Percentiles rank a stretch among this genome's conserved stretches.
phyloP scores from a whole-genome alignment of 768 basidiomycete genomes.

The Amanita phalloides region DNA sequence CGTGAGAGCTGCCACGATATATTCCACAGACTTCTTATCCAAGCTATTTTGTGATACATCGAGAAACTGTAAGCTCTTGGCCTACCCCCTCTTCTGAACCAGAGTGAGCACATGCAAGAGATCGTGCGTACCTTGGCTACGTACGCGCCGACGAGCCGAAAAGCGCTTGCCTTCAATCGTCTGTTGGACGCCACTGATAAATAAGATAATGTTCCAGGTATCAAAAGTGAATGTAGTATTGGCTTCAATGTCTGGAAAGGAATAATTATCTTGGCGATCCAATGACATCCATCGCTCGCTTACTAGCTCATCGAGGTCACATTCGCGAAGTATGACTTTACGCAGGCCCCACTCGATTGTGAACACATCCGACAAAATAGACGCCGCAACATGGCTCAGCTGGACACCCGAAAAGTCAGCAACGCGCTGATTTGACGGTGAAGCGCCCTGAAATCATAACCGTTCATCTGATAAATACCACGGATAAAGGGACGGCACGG shows the following conservation, averaged over 20 bases:
- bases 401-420: conserved; percentile 77
- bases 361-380: conserved; percentile 84
- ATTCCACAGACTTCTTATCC: conserved; percentile 81
- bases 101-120: not conserved
- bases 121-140: conserved; percentile 45
- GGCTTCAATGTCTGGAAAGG: conserved; percentile 65
- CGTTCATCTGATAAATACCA: not conserved
- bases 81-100: conserved; percentile 27
- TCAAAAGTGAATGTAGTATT: conserved; percentile 81
- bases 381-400: conserved; percentile 57
- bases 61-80: conserved; percentile 70
- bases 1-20: conserved; percentile 60
- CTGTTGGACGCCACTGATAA: conserved; percentile 83
- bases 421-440: conserved; percentile 47
- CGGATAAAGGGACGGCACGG: conserved; percentile 8
- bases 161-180: conserved; percentile 66
- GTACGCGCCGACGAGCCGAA: conserved; percentile 73
- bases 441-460: conserved; percentile 30
- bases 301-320: conserved; percentile 79
- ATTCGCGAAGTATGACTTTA: conserved; percentile 78
- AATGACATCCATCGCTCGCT: conserved; percentile 12
- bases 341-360: conserved; percentile 88
- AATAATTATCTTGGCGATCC: not conserved
- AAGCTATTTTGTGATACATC: conserved; percentile 82
- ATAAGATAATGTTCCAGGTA: conserved; percentile 69